Evolutionary conservation across 2,329 filamentous ascomycete genomes (phyloP).

Genomic region (Microcera coccophila): DNA sequence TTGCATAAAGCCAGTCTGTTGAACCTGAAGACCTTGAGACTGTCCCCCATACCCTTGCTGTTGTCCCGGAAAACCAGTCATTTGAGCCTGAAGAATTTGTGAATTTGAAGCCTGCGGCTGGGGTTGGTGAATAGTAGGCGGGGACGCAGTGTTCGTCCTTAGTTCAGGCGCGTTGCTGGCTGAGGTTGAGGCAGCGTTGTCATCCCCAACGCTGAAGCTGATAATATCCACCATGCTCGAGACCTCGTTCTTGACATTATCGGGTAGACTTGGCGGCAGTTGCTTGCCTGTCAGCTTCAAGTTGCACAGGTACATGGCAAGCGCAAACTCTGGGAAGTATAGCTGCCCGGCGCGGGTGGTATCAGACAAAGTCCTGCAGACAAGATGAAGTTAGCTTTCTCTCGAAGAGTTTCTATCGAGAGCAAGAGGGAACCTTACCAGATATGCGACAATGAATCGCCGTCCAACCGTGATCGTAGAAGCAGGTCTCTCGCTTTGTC

Average conservation of each 20-base stretch:
- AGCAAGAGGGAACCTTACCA: conserved; percentile 55
- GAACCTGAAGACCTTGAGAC: conserved; percentile 57
- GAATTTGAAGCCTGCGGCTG: conserved; percentile 72
- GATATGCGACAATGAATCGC: conserved; percentile 84
- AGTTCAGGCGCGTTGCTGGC: conserved; percentile 64
- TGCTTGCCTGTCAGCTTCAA: conserved; percentile 83
- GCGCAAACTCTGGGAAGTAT: conserved; percentile 93
- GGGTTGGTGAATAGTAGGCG: conserved; percentile 61
- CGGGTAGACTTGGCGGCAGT: conserved; percentile 70
- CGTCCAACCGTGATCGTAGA: conserved; percentile 80
- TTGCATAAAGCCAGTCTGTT: conserved; percentile 66
- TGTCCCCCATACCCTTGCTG: conserved; percentile 57
- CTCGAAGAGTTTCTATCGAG: neutral
- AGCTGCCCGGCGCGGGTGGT: conserved; percentile 95
- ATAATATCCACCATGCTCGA: conserved; percentile 99
- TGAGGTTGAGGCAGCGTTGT: conserved; percentile 45
- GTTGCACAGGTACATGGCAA: conserved; percentile 98
- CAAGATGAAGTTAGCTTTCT: conserved; percentile 13
- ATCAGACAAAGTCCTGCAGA: conserved; percentile 76
- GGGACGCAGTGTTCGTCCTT: conserved; percentile 46
- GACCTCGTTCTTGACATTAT: conserved; percentile 90
- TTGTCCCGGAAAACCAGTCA: conserved; percentile 63
- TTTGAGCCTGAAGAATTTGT: conserved; percentile 60
- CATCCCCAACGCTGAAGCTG: conserved; percentile 85
- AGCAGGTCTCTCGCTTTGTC: conserved; percentile 90